Evolutionary conservation across 1,284 basidiomycete species (phyloP).

Genomic region (Naganishia sp.): DNA sequence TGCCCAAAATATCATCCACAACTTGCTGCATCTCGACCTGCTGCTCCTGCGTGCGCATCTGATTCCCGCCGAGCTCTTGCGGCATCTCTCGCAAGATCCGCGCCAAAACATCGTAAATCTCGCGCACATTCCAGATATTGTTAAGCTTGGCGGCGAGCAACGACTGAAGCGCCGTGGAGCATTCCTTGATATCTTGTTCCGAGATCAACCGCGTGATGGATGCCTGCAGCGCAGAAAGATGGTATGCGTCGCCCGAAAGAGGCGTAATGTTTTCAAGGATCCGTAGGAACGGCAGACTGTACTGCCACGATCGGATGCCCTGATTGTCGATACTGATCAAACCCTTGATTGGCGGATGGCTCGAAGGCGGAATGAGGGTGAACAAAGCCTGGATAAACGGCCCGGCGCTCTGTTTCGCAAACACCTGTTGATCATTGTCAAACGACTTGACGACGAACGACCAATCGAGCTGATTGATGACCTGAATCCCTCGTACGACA

Average conservation of each 20-base stretch:
- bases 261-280: constrained; percentile 84
- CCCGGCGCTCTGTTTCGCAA: constrained; percentile 38
- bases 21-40: constrained; percentile 25
- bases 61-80: constrained; percentile 39
- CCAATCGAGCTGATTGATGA: constrained; percentile 67
- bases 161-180: constrained; percentile 17
- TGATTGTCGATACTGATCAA: constrained; percentile 46
- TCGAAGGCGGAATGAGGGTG: constrained; percentile 52
- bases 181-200: constrained; percentile 33
- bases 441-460: constrained; percentile 60
- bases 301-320: constrained; percentile 63
- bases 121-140: constrained; percentile 36
- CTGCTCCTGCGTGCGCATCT: constrained; percentile 12
- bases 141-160: constrained; percentile 19
- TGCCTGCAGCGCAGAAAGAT: constrained; percentile 80
- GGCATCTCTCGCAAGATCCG: constrained; percentile 38
- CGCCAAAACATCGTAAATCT: constrained; percentile 36
- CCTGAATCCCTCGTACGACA: constrained; percentile 63
- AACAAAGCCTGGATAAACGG: constrained; percentile 38
- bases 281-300: constrained; percentile 80
- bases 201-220: constrained; percentile 54
- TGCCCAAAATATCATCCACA: constrained; percentile 30
- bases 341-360: constrained; percentile 52
- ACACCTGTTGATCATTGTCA: constrained; percentile 46
- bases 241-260: constrained; percentile 84